phyloP scores from a whole-genome alignment of 768 basidiomycete species.

The Hebeloma cylindrosporum region DNA sequence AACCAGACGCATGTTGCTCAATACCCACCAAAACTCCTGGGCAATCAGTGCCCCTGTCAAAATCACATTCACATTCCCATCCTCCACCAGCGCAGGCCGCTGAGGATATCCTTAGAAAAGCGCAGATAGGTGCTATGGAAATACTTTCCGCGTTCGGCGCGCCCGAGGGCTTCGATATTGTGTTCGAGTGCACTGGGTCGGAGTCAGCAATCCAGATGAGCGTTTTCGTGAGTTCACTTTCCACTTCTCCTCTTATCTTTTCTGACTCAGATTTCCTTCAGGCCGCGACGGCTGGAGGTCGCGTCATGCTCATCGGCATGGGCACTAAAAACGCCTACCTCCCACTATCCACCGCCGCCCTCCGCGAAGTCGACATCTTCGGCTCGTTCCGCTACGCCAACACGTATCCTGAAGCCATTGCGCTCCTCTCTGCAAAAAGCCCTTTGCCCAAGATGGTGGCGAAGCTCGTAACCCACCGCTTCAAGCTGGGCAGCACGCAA shows the following conservation, averaged over 20 bases:
- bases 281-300: slow-evolving; percentile 83
- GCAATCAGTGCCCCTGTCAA: slow-evolving; percentile 6
- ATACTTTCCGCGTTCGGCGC: slow-evolving; percentile 57
- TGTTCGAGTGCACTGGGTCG: slow-evolving; percentile 95
- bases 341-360: slow-evolving; percentile 80
- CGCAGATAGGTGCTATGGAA: slow-evolving; percentile 54
- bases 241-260: slow-evolving; percentile 11
- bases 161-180: slow-evolving; percentile 84
- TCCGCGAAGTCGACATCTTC: slow-evolving; percentile 89
- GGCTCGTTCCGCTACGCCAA: slow-evolving; percentile 92
- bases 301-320: slow-evolving; percentile 95
- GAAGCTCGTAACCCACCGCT: slow-evolving; percentile 79
- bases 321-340: slow-evolving; percentile 79
- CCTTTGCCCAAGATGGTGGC: slow-evolving; percentile 14
- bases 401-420: slow-evolving; percentile 86
- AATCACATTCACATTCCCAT: slow-evolving; percentile 12
- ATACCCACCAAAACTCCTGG: not conserved
- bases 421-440: slow-evolving; percentile 52
- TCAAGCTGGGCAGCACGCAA: slow-evolving; percentile 60
- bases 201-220: slow-evolving; percentile 91
- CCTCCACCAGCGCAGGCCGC: slow-evolving; percentile 9
- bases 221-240: slow-evolving; percentile 65
- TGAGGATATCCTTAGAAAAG: slow-evolving; percentile 50
- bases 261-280: slow-evolving; percentile 27
- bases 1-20: slow-evolving; percentile 13